Conservation (phyloP, 164 flowering plant genomes). For the Sextonia rubra region DNA sequence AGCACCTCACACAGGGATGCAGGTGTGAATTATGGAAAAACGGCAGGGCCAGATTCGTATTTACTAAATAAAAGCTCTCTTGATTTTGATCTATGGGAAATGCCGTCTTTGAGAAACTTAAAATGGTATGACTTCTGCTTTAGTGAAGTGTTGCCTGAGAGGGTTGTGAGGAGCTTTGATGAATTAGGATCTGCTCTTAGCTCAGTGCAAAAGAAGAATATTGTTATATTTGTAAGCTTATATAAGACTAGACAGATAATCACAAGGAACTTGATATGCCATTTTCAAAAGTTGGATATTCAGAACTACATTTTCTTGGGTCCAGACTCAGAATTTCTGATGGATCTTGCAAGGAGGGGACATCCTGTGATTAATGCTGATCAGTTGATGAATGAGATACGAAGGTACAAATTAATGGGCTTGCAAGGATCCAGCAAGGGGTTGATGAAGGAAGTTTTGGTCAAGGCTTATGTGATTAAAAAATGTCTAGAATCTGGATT, state of each 20-base stretch:
- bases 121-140: conserved; percentile 98
- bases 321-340: conserved; percentile 37
- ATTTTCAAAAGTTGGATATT: conserved; percentile 69
- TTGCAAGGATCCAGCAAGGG: conserved; percentile 25
- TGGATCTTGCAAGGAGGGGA: conserved; percentile 82
- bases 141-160: conserved; percentile 60
- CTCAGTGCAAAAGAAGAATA: conserved; percentile 51
- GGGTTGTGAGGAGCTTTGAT: conserved; percentile 40
- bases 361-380: conserved; percentile 63
- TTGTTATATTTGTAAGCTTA: conserved; percentile 53
- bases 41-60: conserved; percentile 92
- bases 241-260: conserved; percentile 28
- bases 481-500: conserved; percentile 43
- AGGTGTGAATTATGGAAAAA: conserved; percentile 93
- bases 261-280: conserved; percentile 65
- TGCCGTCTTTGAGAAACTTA: conserved; percentile 48
- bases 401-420: conserved; percentile 18
- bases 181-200: conserved; percentile 52
- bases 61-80: conserved; percentile 48
- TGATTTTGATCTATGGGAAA: conserved; percentile 45
- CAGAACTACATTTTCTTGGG: conserved; percentile 64
- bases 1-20: conserved; percentile 88
- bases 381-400: conserved; percentile 28
- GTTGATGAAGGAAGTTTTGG: conserved; percentile 39
- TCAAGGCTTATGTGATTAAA: conserved; percentile 41